Conservation (phyloP, 2,329 filamentous ascomycete species). For the Claviceps humidiphila region DNA sequence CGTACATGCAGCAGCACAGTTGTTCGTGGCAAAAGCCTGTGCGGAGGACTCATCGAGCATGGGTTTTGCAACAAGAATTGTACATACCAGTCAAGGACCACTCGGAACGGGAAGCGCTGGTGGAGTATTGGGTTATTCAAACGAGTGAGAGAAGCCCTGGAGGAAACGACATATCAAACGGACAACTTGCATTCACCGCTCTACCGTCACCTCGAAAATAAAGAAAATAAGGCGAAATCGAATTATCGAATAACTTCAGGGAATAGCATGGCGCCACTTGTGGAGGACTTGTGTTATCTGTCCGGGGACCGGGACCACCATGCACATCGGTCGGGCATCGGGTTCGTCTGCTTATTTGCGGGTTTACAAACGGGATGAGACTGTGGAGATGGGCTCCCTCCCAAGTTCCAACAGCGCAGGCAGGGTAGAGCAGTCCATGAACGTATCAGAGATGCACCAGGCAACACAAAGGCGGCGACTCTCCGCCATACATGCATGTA, state of each 20-base stretch:
- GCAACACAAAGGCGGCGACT: background rate
- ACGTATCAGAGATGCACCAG: background rate
- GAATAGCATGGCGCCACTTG: conserved; percentile 2
- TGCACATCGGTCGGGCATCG: background rate
- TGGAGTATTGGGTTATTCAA: background rate
- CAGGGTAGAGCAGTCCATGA: background rate
- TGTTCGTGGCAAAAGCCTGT: background rate
- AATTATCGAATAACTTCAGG: background rate
- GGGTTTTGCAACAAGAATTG: background rate
- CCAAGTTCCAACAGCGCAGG: background rate
- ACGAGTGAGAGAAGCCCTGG: background rate
- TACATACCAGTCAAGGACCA: background rate
- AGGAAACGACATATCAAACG: conserved; percentile 2
- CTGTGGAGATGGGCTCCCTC: background rate
- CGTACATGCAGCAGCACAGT: background rate
- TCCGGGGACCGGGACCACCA: background rate
- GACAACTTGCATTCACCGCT: background rate
- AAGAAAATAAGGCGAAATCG: too few species aligned
- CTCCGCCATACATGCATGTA: background rate
- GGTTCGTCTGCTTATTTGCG: background rate
- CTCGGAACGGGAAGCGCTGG: background rate
- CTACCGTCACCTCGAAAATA: too few species aligned
- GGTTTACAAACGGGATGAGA: background rate
- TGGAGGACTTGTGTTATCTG: background rate
- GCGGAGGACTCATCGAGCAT: conserved; percentile 1